phyloP scores from a whole-genome alignment of 1,139 yeast species.

The Protomyces lactucae-debilis region DNA sequence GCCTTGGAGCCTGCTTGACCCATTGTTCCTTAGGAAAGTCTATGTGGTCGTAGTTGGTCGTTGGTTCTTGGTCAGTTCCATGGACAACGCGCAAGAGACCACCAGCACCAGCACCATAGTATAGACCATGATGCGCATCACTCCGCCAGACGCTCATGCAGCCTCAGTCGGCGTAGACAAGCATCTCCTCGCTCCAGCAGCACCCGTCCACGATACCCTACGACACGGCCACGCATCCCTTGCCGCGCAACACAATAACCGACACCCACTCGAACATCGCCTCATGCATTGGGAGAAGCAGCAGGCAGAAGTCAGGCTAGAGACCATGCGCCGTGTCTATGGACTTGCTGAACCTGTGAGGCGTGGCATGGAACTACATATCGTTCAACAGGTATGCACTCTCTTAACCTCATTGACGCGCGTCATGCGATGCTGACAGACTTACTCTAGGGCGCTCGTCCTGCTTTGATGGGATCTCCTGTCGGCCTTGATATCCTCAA shows the following conservation, averaged over 20 bases:
- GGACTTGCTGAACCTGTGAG: constrained; percentile 94
- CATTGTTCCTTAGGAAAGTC: constrained; percentile 2
- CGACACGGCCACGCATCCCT: constrained; percentile 21
- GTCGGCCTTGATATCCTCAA: background rate
- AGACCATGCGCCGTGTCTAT: constrained; percentile 72
- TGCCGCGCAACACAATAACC: constrained; percentile 12
- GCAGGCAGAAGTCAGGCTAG: constrained; percentile 65
- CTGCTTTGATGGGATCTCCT: background rate
- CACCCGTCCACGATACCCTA: constrained; percentile 28
- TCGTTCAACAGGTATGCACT: background rate
- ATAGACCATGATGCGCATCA: background rate
- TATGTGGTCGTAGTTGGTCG: background rate
- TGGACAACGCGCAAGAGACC: background rate
- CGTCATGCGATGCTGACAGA: background rate
- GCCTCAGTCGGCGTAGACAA: background rate
- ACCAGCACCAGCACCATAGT: background rate
- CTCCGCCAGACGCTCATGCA: constrained; percentile 11
- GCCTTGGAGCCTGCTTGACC: constrained; percentile 11
- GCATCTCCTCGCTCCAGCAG: constrained; percentile 16
- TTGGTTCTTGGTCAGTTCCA: background rate
- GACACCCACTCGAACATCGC: constrained; percentile 77
- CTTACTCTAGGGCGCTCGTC: background rate
- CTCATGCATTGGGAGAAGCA: constrained; percentile 74
- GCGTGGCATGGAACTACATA: constrained; percentile 69
- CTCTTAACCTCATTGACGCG: background rate